These are phyloP conservation scores for Aspergillus brunneoviolaceus DNA, from an alignment of 2,329 filamentous ascomycete genomes.

Conservation along the genomic window DNA sequence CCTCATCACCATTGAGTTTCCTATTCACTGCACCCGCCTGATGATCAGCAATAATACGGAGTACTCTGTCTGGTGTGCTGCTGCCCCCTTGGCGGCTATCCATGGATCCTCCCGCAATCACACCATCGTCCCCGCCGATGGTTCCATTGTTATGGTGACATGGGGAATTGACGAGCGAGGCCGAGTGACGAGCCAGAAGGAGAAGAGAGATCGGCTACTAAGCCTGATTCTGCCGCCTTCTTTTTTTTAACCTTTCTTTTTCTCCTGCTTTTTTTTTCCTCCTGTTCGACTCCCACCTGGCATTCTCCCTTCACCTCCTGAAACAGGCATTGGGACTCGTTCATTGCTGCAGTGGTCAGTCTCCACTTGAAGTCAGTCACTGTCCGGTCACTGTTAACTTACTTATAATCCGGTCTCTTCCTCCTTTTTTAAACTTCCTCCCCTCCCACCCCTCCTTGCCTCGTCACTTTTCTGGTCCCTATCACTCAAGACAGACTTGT, in stretches of 20 bases:
- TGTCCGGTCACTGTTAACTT: neutral
- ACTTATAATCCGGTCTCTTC: neutral
- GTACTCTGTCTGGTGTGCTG: no score
- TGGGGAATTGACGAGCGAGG: constrained; percentile 15
- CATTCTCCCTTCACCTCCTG: neutral
- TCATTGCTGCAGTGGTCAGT: neutral
- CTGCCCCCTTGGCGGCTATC: neutral
- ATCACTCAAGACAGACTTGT: neutral
- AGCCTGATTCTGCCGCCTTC: neutral
- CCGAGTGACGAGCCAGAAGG: neutral
- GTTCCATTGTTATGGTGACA: constrained; percentile 26
- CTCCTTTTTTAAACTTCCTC: neutral
- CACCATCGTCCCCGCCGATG: constrained; percentile 25
- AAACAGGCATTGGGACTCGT: neutral
- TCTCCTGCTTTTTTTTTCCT: neutral
- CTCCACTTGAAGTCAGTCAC: neutral
- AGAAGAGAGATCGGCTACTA: neutral
- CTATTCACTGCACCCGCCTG: no score
- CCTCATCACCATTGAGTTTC: neutral
- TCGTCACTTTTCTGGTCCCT: neutral
- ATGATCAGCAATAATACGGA: neutral
- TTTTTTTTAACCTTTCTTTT: neutral
- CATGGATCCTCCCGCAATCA: constrained; percentile 16
- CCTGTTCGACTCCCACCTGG: neutral
- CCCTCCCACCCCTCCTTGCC: neutral